phyloP scores from a whole-genome alignment of 345 rosid genomes.

The Eucalyptus regnans region DNA sequence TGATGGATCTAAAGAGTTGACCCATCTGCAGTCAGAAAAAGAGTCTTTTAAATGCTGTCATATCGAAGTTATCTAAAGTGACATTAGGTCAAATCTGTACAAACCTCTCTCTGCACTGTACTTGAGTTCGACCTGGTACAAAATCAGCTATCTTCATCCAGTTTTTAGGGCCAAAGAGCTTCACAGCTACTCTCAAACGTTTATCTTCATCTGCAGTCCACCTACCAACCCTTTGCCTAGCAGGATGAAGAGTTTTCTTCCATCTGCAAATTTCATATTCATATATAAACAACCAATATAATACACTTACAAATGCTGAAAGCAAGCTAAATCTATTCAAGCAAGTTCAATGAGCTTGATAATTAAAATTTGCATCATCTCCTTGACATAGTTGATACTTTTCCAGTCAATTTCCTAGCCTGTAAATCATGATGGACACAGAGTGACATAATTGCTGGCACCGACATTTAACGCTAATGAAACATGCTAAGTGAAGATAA shows the following conservation, averaged over 20 bases:
- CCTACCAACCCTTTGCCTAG: constrained; percentile 37
- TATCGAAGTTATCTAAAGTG: background rate
- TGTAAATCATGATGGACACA: background rate
- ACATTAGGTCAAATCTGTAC: background rate
- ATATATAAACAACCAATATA: background rate
- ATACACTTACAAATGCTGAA: background rate
- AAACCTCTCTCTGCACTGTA: constrained; percentile 86
- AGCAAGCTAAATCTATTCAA: background rate
- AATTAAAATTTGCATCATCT: background rate
- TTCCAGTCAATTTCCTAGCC: background rate
- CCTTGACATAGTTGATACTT: background rate
- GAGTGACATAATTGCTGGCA: background rate
- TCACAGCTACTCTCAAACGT: constrained; percentile 64
- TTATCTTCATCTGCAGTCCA: constrained; percentile 64
- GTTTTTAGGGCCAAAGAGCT: constrained; percentile 71
- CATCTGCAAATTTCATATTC: constrained; percentile 39
- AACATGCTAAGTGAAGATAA: background rate
- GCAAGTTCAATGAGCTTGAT: background rate
- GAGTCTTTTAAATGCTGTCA: background rate
- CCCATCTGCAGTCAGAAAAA: constrained; percentile 47
- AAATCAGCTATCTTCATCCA: constrained; percentile 73
- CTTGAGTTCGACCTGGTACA: constrained; percentile 74
- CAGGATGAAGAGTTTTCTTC: constrained; percentile 63
- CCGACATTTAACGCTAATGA: background rate
- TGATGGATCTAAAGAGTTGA: constrained; percentile 66